phyloP scores from a whole-genome alignment of 1,139 yeast species.

The Geotrichum siamense region DNA sequence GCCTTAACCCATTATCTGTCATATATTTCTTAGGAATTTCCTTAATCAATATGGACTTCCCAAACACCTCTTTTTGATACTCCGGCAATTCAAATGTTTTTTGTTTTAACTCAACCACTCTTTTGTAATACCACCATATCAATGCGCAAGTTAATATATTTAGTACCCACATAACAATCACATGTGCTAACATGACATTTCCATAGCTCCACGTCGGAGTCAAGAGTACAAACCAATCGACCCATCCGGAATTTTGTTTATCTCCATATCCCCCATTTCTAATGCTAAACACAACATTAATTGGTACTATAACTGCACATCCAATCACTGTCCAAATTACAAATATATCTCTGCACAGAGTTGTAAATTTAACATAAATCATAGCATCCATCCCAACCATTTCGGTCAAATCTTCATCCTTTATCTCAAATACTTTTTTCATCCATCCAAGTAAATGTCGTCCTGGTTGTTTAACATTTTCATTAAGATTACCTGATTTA shows the following conservation, averaged over 20 bases:
- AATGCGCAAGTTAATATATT: constrained; percentile 28
- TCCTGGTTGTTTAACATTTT: constrained; percentile 20
- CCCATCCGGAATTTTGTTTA: constrained; percentile 23
- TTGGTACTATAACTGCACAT: constrained; percentile 35
- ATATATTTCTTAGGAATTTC: constrained; percentile 31
- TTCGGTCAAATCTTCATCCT: constrained; percentile 30
- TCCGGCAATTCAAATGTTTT: constrained; percentile 25
- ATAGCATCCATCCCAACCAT: constrained; percentile 38
- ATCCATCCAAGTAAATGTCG: constrained; percentile 30
- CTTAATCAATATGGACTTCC: constrained; percentile 34
- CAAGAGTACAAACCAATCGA: constrained; percentile 34
- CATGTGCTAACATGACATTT: constrained; percentile 33
- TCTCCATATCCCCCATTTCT: constrained; percentile 18
- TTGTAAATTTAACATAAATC: constrained; percentile 31
- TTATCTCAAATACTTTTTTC: constrained; percentile 22
- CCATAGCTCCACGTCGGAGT: constrained; percentile 35
- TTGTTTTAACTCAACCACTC: constrained; percentile 31
- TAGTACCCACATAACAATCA: constrained; percentile 32
- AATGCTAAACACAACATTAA: constrained; percentile 34
- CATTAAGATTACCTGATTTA: constrained; percentile 22
- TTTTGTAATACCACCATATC: constrained; percentile 30
- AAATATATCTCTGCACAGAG: constrained; percentile 34
- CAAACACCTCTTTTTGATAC: constrained; percentile 28
- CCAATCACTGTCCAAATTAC: constrained; percentile 31
- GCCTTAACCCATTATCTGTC: constrained; percentile 27